Conservation (phyloP, 371 early-diverging fungal species). For the Mucor mucedo region DNA sequence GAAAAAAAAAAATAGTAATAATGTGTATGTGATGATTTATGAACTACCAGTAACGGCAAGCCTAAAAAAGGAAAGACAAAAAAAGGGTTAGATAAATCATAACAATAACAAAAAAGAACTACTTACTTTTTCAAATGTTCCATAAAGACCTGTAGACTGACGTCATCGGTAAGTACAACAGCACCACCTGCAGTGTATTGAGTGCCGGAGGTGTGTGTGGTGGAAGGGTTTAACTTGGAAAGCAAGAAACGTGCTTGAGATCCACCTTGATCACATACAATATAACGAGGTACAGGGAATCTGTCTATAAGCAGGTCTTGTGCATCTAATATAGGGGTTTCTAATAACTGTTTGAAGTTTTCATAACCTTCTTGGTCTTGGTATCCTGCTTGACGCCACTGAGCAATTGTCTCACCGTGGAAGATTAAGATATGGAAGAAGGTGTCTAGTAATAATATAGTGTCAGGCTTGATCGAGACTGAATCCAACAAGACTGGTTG, state of each 20-base stretch:
- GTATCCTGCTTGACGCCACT: conserved; percentile 72
- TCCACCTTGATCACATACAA: conserved; percentile 96
- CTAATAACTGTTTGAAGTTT: conserved; percentile 92
- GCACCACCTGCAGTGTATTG: conserved; percentile 43
- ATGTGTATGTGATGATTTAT: conserved; percentile 14
- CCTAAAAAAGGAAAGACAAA: conserved; percentile 24
- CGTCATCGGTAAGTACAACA: conserved; percentile 98
- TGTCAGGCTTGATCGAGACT: conserved; percentile 95
- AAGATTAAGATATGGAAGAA: conserved; percentile 66
- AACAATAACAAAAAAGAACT: background rate
- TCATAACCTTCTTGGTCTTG: conserved; percentile 58
- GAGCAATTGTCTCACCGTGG: conserved; percentile 57
- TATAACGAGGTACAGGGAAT: conserved; percentile 98
- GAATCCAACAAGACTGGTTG: conserved; percentile 98
- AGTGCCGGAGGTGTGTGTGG: conserved; percentile 83
- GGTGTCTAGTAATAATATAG: conserved; percentile 96
- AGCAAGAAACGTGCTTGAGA: conserved; percentile 99
- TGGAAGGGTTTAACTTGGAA: conserved; percentile 98
- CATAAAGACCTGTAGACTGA: conserved; percentile 96
- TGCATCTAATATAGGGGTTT: conserved; percentile 90
- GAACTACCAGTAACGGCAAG: conserved; percentile 55
- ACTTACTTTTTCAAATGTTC: conserved; percentile 91
- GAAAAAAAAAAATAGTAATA: background rate
- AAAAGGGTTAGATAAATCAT: background rate
- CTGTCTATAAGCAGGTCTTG: conserved; percentile 91